These are phyloP conservation scores for Begonia peltatifolia DNA, from an alignment of 306 rosid genomes.

Conservation along the genomic window DNA sequence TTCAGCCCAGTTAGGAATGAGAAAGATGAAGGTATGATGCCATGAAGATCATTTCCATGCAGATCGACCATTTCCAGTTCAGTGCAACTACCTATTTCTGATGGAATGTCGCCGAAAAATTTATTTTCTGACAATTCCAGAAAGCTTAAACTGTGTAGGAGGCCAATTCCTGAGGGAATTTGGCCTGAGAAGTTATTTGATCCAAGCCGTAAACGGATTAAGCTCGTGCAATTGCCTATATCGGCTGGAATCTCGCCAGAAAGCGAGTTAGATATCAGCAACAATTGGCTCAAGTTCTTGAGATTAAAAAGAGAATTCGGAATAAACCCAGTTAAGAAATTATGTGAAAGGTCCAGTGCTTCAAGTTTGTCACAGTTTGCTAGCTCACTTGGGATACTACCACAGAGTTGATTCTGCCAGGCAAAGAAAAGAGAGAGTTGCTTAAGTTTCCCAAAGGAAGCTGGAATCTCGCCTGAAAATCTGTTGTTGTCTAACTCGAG, in stretches of 20 bases:
- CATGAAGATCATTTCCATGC: constrained; percentile 61
- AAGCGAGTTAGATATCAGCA: constrained; percentile 69
- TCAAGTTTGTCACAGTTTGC: constrained; percentile 71
- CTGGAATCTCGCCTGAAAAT: constrained; percentile 66
- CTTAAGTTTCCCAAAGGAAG: constrained; percentile 52
- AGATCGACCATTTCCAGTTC: constrained; percentile 83
- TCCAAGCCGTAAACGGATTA: constrained; percentile 70
- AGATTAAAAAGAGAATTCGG: constrained; percentile 69
- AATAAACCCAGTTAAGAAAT: constrained; percentile 53
- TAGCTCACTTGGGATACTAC: constrained; percentile 65
- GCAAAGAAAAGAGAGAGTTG: constrained; percentile 74
- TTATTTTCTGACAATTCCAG: constrained; percentile 69
- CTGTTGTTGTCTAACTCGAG: constrained; percentile 86
- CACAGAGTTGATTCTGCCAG: constrained; percentile 76
- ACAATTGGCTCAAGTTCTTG: constrained; percentile 58
- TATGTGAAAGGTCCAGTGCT: constrained; percentile 86
- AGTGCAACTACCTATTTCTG: constrained; percentile 63
- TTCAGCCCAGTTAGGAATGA: constrained; percentile 44
- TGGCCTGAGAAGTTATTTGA: constrained; percentile 67
- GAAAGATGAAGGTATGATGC: constrained; percentile 58
- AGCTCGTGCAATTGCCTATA: constrained; percentile 59
- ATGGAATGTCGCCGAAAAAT: constrained; percentile 49
- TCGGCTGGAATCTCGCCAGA: constrained; percentile 66
- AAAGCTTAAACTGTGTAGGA: constrained; percentile 46
- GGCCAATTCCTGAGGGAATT: constrained; percentile 65